A percentile compares a stretch with the other conserved stretches of the same genome.
Conservation (phyloP, 2,329 filamentous ascomycete species). For the Endothia cerciana region DNA sequence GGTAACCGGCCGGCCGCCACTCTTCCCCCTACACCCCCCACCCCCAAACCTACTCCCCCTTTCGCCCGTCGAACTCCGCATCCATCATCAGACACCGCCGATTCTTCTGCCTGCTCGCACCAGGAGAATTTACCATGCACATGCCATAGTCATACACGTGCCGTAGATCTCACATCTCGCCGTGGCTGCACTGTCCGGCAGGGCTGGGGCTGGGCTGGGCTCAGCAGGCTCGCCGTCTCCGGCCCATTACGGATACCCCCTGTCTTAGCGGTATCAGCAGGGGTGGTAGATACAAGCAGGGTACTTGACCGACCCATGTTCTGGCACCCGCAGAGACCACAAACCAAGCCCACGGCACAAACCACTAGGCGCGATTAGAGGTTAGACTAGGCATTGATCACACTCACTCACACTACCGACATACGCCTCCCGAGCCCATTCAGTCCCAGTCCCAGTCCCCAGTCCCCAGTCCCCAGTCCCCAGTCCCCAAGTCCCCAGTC, state of each 20-base stretch:
- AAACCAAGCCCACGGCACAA: slow-evolving; percentile 13
- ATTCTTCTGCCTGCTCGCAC: no score
- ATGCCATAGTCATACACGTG: slow-evolving; percentile 4
- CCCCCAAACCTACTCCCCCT: no score
- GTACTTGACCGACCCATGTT: slow-evolving; percentile 20
- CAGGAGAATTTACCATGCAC: neutral
- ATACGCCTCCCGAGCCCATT: slow-evolving; percentile 2
- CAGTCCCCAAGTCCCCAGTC: slow-evolving; percentile 3
- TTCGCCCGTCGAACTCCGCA: neutral
- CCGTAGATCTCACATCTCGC: neutral
- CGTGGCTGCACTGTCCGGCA: neutral
- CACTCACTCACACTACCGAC: slow-evolving; percentile 6
- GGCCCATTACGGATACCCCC: slow-evolving; percentile 17
- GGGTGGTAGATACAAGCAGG: slow-evolving; percentile 17
- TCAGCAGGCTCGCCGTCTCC: slow-evolving; percentile 8
- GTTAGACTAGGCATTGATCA: neutral
- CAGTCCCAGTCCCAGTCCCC: neutral
- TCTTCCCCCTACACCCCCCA: no score
- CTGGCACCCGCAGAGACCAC: slow-evolving; percentile 8
- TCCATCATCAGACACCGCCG: neutral
- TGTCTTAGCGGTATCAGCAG: slow-evolving; percentile 20
- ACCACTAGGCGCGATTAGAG: neutral
- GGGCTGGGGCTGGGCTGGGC: neutral
- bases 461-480: neutral
- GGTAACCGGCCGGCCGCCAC: no score